Base-by-base conservation (phyloP, 2,329 filamentous ascomycete species). In the Colletotrichum sojae region DNA sequence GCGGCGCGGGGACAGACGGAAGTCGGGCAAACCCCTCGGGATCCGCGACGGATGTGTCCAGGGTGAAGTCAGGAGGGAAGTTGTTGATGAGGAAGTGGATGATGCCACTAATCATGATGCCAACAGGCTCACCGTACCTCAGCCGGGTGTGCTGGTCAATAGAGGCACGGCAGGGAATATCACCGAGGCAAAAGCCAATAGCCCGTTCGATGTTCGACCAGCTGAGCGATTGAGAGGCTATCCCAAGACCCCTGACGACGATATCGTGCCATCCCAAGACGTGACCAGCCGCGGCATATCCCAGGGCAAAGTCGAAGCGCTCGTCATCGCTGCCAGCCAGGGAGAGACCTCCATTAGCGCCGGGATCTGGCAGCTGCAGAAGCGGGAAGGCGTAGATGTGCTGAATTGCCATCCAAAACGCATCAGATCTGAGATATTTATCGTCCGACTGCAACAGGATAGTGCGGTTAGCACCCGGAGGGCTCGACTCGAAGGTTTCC, bases 121-220 rank as follows among this genome's bases (percentile, higher is more conserved):
- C 83, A 36, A 85, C 86, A 67, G 86, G 86, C 12, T 85, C 84
- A 5, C 88, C 89, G 73, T 89, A 89, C 5, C 78, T 79, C 61
- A 85, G 86, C 67, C 80, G 76, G 10, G 78, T 77, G 9, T 78
- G 78, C 52, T 75, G 74, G 57, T 83, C 80, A 15, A 73, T 64
- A 2, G 66, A 58, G 16, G 57, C 67, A 20, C 73, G 71, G 25
- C 71, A 66, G 6, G 71, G 63, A 22, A 77, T 73, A 2, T 75
- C 78, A 12, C 81, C 80, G 69, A 91, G 77, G 1, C 84, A 85
- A 75, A 91, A 91, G n/a, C 85, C 85, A 13, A 94, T 77, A 2
- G 84, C 88, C 18, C 82, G 83, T 72, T 91, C 89, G 15, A 92
- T 72, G 0, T 88, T 92, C 60, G 88, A 83, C 90, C 90, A 92